phyloP scores from a whole-genome alignment of 1,139 yeast species.

The Scheffersomyces lignicola region DNA sequence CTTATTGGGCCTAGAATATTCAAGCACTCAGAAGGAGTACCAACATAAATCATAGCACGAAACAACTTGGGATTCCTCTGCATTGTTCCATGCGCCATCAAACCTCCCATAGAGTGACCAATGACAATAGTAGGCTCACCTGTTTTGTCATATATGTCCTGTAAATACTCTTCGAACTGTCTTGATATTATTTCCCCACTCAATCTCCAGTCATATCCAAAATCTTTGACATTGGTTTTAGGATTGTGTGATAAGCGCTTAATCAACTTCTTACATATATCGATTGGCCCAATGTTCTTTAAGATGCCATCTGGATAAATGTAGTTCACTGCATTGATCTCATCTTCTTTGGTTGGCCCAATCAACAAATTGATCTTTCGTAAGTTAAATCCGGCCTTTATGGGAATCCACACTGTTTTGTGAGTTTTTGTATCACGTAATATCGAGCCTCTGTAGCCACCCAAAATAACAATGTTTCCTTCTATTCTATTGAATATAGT shows the following conservation, averaged over 20 bases:
- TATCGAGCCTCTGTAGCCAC: slow-evolving; percentile 89
- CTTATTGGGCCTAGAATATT: slow-evolving; percentile 84
- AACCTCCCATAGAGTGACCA: slow-evolving; percentile 94
- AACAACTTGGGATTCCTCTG: slow-evolving; percentile 66
- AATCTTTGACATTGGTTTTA: slow-evolving; percentile 64
- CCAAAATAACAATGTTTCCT: slow-evolving; percentile 78
- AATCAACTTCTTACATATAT: slow-evolving; percentile 64
- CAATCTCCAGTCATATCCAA: slow-evolving; percentile 91
- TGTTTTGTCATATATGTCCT: slow-evolving; percentile 36
- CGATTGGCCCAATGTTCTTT: slow-evolving; percentile 85
- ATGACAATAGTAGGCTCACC: slow-evolving; percentile 65
- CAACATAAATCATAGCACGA: slow-evolving; percentile 76
- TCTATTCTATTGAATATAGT: slow-evolving; percentile 46
- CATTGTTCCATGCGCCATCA: slow-evolving; percentile 77
- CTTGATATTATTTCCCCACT: slow-evolving; percentile 55
- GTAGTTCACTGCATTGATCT: slow-evolving; percentile 45
- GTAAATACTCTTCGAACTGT: slow-evolving; percentile 50
- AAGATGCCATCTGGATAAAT: slow-evolving; percentile 77
- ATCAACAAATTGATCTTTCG: slow-evolving; percentile 66
- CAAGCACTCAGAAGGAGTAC: slow-evolving; percentile 81
- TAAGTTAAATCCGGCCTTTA: slow-evolving; percentile 80
- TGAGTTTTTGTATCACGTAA: slow-evolving; percentile 64
- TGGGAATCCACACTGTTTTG: slow-evolving; percentile 81
- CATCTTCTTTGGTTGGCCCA: slow-evolving; percentile 73
- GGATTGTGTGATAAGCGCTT: slow-evolving; percentile 57